A percentile compares a stretch with the other conserved stretches of the same genome.
These are phyloP conservation scores for Saturnispora kantuleensis DNA, from an alignment of 805 yeast genomes.

Conservation along the genomic window DNA sequence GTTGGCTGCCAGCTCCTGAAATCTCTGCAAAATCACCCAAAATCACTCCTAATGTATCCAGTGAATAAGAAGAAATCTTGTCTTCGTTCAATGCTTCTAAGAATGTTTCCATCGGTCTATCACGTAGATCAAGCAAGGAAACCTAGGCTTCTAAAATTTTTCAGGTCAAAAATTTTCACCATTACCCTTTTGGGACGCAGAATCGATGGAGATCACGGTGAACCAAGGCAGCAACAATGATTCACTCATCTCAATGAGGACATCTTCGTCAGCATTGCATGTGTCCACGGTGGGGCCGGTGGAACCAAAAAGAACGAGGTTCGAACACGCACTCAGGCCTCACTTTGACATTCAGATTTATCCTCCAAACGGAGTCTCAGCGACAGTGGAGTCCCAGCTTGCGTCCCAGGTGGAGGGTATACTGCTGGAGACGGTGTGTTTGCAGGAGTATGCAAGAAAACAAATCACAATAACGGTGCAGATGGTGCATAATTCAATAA, in stretches of 20 bases:
- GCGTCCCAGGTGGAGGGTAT: slow-evolving; percentile 63
- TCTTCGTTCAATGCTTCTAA: no score
- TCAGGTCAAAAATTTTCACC: no score
- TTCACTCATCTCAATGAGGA: slow-evolving; percentile 23
- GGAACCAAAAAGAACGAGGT: slow-evolving; percentile 63
- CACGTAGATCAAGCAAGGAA: background rate
- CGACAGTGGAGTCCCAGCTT: slow-evolving; percentile 62
- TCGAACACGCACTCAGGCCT: slow-evolving; percentile 73
- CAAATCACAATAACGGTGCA: slow-evolving; percentile 62
- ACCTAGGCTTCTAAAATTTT: background rate
- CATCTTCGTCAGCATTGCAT: slow-evolving; percentile 41
- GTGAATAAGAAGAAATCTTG: background rate
- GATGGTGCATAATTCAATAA: slow-evolving; percentile 37
- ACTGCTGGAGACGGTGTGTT: slow-evolving; percentile 48
- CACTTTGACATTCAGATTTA: slow-evolving; percentile 69
- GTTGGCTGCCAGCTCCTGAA: slow-evolving; percentile 34
- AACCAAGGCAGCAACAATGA: slow-evolving; percentile 2
- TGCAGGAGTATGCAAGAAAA: slow-evolving; percentile 69
- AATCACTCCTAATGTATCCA: slow-evolving; percentile 5
- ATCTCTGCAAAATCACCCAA: slow-evolving; percentile 15
- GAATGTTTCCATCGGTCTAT: no score
- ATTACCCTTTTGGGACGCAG: no score
- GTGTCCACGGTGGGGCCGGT: slow-evolving; percentile 87
- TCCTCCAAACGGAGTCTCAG: slow-evolving; percentile 67
- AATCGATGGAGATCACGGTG: background rate